Conservation (phyloP, 2,329 filamentous ascomycete genomes). For the Anthostomella pinea region DNA sequence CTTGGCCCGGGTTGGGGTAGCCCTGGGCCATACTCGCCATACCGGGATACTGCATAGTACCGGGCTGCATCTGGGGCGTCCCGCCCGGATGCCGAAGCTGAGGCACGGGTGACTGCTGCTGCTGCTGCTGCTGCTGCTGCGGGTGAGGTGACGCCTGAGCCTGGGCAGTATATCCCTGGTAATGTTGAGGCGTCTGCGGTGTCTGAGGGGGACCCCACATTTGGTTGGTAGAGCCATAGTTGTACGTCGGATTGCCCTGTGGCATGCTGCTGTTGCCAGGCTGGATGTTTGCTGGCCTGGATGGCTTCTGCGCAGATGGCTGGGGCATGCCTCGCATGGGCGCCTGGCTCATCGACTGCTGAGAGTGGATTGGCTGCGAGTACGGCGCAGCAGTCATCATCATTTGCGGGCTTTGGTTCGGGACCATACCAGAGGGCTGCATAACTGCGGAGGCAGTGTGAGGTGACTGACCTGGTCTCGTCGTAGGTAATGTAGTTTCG, state of each 20-base stretch:
- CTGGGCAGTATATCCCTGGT: slow-evolving; percentile 51
- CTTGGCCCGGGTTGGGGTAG: slow-evolving; percentile 53
- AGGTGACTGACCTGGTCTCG: slow-evolving; percentile 56
- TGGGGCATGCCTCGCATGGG: slow-evolving; percentile 68
- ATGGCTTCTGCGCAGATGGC: slow-evolving; percentile 60
- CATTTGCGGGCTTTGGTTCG: slow-evolving; percentile 62
- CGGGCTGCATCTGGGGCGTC: slow-evolving; percentile 54
- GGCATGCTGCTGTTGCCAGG: slow-evolving; percentile 51
- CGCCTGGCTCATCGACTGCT: slow-evolving; percentile 69
- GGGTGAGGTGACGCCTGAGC: slow-evolving; percentile 48
- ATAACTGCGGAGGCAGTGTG: slow-evolving; percentile 53
- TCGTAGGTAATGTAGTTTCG: slow-evolving; percentile 46
- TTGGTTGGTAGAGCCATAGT: slow-evolving; percentile 58
- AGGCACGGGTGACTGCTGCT: slow-evolving; percentile 55
- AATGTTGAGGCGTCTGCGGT: slow-evolving; percentile 60
- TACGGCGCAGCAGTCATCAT: slow-evolving; percentile 67
- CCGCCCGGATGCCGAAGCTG: slow-evolving; percentile 58
- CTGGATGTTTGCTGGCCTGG: slow-evolving; percentile 60
- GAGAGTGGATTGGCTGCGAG: slow-evolving; percentile 67
- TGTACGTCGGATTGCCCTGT: slow-evolving; percentile 56
- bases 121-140: too few species aligned
- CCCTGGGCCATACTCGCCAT: slow-evolving; percentile 61
- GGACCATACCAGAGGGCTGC: slow-evolving; percentile 55
- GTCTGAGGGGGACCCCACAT: slow-evolving; percentile 62
- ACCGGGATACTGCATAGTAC: slow-evolving; percentile 57